These are phyloP conservation scores for Colletotrichum theobromicola DNA, from an alignment of 2,329 filamentous ascomycete species.

Conservation along the genomic window DNA sequence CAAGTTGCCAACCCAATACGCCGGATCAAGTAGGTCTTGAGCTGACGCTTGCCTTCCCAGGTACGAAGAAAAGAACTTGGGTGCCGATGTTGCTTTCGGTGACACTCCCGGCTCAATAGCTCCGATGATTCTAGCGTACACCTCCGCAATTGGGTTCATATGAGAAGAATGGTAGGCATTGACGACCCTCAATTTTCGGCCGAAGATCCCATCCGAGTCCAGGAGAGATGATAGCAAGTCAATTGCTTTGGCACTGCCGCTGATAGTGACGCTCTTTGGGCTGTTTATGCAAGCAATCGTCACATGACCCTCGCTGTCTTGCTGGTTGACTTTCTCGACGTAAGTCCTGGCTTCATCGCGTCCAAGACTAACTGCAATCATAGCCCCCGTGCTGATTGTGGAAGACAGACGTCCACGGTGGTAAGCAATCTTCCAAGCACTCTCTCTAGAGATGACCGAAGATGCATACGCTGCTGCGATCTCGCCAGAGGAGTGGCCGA, in stretches of 20 bases:
- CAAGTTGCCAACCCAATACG: background rate
- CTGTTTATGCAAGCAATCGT: conserved; percentile 53
- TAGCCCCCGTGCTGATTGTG: conserved; percentile 43
- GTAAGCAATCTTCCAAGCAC: conserved; percentile 42
- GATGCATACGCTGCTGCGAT: conserved; percentile 56
- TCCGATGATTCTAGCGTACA: conserved; percentile 18
- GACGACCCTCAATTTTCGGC: conserved; percentile 22
- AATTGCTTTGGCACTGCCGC: conserved; percentile 24
- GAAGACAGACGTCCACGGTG: background rate
- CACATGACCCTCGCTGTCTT: conserved; percentile 8
- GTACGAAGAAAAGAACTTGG: background rate
- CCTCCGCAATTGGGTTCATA: conserved; percentile 23
- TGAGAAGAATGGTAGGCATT: conserved; percentile 23
- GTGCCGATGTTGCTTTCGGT: background rate
- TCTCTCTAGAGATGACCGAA: conserved; percentile 41
- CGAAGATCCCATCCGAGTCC: conserved; percentile 9
- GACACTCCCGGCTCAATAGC: background rate
- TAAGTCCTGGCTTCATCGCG: conserved; percentile 43
- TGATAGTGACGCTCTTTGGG: conserved; percentile 55
- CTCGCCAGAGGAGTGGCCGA: conserved; percentile 56
- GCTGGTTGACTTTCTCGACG: background rate
- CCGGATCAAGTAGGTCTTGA: background rate
- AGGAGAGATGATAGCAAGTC: conserved; percentile 32
- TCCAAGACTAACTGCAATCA: conserved; percentile 59
- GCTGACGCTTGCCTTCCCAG: background rate